These are phyloP conservation scores for Trichoderma atroviride DNA, from an alignment of 2,329 filamentous ascomycete species.

Conservation along the genomic window DNA sequence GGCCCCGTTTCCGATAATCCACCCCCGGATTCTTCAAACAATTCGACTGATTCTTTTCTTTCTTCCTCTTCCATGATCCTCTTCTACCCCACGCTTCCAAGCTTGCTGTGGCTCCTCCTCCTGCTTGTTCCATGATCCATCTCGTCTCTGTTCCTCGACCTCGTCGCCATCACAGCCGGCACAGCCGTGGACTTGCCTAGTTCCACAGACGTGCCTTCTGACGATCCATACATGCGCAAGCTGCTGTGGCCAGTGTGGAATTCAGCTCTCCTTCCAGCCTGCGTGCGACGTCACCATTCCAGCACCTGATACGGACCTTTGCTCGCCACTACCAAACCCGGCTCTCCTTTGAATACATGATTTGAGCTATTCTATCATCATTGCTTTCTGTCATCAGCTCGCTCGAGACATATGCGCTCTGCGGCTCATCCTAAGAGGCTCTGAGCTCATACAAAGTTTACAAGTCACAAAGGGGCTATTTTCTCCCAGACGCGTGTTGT, in stretches of 20 bases:
- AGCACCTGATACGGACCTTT: constrained; percentile 1
- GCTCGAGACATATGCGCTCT: background rate
- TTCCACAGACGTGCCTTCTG: background rate
- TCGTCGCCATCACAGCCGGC: background rate
- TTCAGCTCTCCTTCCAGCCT: background rate
- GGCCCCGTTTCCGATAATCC: constrained; percentile 26
- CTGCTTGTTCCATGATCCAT: constrained; percentile 15
- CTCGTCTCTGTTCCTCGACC: background rate
- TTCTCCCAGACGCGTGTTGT: background rate
- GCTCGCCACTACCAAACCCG: constrained; percentile 5
- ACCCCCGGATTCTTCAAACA: constrained; percentile 28
- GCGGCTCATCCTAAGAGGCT: background rate
- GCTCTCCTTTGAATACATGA: background rate
- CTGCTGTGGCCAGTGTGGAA: background rate
- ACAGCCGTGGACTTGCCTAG: background rate
- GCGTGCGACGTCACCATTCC: background rate
- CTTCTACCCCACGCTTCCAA: constrained; percentile 23
- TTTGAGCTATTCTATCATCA: background rate
- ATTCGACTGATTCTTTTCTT: constrained; percentile 24
- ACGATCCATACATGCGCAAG: constrained; percentile 13
- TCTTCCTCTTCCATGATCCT: constrained; percentile 23
- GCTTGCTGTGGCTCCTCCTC: background rate
- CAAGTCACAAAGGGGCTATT: constrained; percentile 6
- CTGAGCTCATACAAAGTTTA: background rate
- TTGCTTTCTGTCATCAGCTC: background rate